A percentile compares a stretch with the other conserved stretches of the same genome.
These are phyloP conservation scores for Hebeloma cylindrosporum DNA, from an alignment of 768 basidiomycete species.

Conservation along the genomic window DNA sequence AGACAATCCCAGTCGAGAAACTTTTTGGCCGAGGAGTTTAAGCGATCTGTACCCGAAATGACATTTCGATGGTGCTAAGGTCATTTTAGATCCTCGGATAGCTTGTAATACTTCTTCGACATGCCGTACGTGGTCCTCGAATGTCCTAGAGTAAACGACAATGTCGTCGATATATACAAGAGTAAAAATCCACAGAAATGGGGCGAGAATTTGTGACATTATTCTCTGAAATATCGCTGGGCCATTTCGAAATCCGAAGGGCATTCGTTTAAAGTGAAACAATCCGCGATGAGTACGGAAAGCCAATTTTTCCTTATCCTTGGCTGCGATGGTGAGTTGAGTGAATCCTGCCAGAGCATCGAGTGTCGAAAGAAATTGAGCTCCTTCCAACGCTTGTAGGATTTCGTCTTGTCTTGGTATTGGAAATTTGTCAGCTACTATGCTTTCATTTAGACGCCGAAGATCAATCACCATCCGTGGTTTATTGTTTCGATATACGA, in stretches of 20 bases:
- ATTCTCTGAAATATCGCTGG: constrained; percentile 38
- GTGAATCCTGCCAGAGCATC: constrained; percentile 36
- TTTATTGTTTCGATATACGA: constrained; percentile 39
- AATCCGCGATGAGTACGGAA: constrained; percentile 39
- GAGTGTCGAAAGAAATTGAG: constrained; percentile 32
- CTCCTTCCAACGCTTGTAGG: constrained; percentile 28
- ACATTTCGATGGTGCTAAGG: constrained; percentile 34
- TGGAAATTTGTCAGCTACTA: constrained; percentile 21
- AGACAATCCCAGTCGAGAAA: constrained; percentile 34
- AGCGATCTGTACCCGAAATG: constrained; percentile 31
- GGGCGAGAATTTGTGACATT: constrained; percentile 34
- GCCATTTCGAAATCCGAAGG: constrained; percentile 33
- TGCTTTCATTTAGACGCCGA: constrained; percentile 10
- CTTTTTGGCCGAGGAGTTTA: constrained; percentile 13
- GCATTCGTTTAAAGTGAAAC: constrained; percentile 39
- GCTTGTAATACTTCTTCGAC: constrained; percentile 27
- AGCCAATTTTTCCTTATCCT: constrained; percentile 5
- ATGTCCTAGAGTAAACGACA: constrained; percentile 25
- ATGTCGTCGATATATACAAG: constrained; percentile 43
- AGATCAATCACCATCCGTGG: constrained; percentile 37
- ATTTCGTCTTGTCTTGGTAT: constrained; percentile 23
- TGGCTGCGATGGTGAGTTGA: constrained; percentile 26
- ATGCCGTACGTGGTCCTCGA: constrained; percentile 28
- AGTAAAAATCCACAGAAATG: constrained; percentile 34
- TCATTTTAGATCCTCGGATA: constrained; percentile 27